Evolutionary conservation across 1,284 basidiomycete genomes (phyloP), one percentile per base, ranked within the genome.

Genomic region (Dichomitus squalens): DNA sequence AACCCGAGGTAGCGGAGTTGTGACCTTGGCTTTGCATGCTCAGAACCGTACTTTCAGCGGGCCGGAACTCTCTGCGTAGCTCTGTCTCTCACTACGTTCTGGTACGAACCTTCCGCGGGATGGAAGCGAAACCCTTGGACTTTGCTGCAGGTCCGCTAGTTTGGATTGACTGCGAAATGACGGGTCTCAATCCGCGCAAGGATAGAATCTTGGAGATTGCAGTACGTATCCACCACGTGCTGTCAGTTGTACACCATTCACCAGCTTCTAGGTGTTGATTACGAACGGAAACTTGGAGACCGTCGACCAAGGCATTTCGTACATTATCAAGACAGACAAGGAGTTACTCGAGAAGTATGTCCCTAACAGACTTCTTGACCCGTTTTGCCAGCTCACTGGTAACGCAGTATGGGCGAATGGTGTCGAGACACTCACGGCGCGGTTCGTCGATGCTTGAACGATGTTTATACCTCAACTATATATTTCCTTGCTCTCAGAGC

Each of bases 161-260:
- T 1, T 95, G 92, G 92, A 83, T 95, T 49, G 93, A 95, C 70
- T 92, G 92, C 67, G 92, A 95, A 73, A 95, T 95, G 93, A 93
- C 91, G 1, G 87, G 86, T 4, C 70, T 88, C 21, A 73, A 89
- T 66, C 79, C 80, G 3, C 77, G 80, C 27, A 84, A 71, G 29
- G 89, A 95, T 69, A 85, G 84, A 56, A 83, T 95, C 23, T 69
- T 95, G 4, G 92, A 95, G 70, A 87, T 91, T 68, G 88, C 88
- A 12, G 87, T 87, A 53, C 33, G 73, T 65, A 3, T 7, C 21
- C 27, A n/a, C 14, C 1, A 36, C 20, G 20, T 6, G 5, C n/a
- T 20, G 21, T 38, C 41, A 25, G 39, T 23, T 20, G 18, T 31
- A 9, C 34, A 14, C 4, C 31, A 18, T 48, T 27, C 36, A 44